Percentiles rank a stretch among this genome's conserved stretches.
phyloP scores from a whole-genome alignment of 257 asterid species.

The Solanum okadae region DNA sequence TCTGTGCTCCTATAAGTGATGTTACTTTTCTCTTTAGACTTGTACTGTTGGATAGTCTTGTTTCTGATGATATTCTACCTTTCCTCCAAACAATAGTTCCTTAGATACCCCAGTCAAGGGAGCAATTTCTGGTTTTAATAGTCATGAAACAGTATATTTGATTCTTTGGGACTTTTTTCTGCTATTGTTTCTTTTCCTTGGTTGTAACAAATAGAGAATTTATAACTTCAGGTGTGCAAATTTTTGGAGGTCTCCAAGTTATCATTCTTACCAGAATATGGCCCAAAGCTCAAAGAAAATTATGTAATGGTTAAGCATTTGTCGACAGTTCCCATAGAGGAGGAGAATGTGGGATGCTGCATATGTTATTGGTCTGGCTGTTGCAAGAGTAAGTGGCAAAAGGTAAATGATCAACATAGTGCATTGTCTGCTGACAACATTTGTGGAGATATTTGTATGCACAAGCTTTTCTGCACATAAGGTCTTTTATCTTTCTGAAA shows the following conservation, averaged over 20 bases:
- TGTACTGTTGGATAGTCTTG: neutral
- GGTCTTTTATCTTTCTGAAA: neutral
- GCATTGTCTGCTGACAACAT: neutral
- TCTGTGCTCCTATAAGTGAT: neutral
- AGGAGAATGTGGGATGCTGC: constrained; percentile 45
- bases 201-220: neutral
- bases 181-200: neutral
- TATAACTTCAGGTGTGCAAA: constrained; percentile 62
- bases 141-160: neutral
- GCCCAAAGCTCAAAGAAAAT: constrained; percentile 91
- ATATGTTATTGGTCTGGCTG: constrained; percentile 48
- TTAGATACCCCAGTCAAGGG: neutral
- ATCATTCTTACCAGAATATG: constrained; percentile 80
- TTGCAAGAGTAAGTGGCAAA: constrained; percentile 71
- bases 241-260: constrained; percentile 92
- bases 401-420: constrained; percentile 33
- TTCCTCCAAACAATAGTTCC: neutral
- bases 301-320: constrained; percentile 75
- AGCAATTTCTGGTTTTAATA: neutral
- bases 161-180: neutral
- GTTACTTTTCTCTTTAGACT: neutral
- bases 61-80: neutral
- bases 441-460: neutral
- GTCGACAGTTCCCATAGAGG: constrained; percentile 35
- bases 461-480: neutral